Percentiles rank a stretch among this genome's conserved stretches.
Evolutionary conservation across 768 basidiomycete species (phyloP).

Genomic region (Hydnum rufescens): DNA sequence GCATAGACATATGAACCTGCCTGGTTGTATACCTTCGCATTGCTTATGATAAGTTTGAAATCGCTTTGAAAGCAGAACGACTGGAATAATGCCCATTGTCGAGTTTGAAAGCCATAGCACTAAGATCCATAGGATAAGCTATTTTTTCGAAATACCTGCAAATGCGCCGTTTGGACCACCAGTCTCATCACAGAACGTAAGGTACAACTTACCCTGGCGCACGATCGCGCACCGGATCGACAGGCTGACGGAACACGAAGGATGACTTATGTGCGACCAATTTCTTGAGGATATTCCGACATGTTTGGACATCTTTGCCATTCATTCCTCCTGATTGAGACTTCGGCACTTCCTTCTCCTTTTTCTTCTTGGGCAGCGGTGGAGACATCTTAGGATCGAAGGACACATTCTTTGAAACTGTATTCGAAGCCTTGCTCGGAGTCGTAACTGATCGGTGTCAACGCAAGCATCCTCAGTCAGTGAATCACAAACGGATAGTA

Average conservation of each 20-base stretch:
- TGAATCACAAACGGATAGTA: too few species aligned
- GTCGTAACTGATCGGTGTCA: too few species aligned
- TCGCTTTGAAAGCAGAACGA: slow-evolving; percentile 70
- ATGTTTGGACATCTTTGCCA: slow-evolving; percentile 52
- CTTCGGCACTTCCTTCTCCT: slow-evolving; percentile 35
- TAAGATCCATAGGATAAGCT: slow-evolving; percentile 87
- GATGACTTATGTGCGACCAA: slow-evolving; percentile 56
- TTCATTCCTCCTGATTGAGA: slow-evolving; percentile 63
- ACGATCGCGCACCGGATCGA: slow-evolving; percentile 86
- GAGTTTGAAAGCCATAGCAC: slow-evolving; percentile 71
- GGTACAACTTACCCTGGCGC: slow-evolving; percentile 53
- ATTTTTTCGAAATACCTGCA: slow-evolving; percentile 80
- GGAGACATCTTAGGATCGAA: slow-evolving; percentile 1
- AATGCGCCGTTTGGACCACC: background rate
- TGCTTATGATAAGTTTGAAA: slow-evolving; percentile 70
- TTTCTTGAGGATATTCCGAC: slow-evolving; percentile 62
- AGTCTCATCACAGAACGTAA: slow-evolving; percentile 3
- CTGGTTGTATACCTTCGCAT: slow-evolving; percentile 73
- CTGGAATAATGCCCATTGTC: slow-evolving; percentile 72
- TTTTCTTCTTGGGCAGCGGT: slow-evolving; percentile 12
- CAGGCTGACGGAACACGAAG: slow-evolving; percentile 60
- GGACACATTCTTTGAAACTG: background rate
- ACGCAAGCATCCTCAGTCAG: too few species aligned
- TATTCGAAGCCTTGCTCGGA: too few species aligned
- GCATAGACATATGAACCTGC: slow-evolving; percentile 51